Conservation (phyloP, 2,329 filamentous ascomycete species). For the Fusarium illudens region DNA sequence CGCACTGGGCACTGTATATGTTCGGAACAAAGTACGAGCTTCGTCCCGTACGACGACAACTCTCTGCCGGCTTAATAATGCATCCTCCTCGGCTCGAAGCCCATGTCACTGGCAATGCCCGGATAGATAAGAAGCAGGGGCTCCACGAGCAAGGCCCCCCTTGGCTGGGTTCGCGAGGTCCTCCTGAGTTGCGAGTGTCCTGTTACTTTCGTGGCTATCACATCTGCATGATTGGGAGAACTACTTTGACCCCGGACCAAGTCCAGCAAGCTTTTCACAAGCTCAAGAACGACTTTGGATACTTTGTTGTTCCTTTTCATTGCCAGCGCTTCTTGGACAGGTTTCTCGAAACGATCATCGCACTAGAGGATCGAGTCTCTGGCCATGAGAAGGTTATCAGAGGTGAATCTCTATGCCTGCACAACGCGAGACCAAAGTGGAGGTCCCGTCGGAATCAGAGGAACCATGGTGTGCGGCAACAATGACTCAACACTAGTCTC, state of each 20-base stretch:
- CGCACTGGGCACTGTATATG: neutral
- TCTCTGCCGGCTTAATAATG: neutral
- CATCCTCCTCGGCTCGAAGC: neutral
- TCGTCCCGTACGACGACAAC: neutral
- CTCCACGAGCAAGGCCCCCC: neutral
- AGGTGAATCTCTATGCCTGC: too few relatives aligned
- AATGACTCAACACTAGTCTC: neutral
- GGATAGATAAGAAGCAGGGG: neutral
- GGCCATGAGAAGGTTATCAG: neutral
- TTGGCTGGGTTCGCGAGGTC: neutral
- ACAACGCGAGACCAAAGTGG: too few relatives aligned
- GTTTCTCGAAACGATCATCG: neutral
- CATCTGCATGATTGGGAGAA: neutral
- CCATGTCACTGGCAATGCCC: neutral
- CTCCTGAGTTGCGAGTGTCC: neutral
- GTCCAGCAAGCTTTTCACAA: neutral
- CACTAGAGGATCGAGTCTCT: neutral
- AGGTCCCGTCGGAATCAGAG: neutral
- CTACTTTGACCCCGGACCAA: neutral
- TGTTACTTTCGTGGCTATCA: neutral
- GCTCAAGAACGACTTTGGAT: neutral
- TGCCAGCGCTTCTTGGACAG: neutral
- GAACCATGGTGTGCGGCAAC: neutral
- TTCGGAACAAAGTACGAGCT: neutral
- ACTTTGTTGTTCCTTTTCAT: neutral